Evolutionary conservation across 192 early-diverging fungal species (phyloP), one percentile per base, ranked within the genome.

Genomic region (Dispira parvispora): DNA sequence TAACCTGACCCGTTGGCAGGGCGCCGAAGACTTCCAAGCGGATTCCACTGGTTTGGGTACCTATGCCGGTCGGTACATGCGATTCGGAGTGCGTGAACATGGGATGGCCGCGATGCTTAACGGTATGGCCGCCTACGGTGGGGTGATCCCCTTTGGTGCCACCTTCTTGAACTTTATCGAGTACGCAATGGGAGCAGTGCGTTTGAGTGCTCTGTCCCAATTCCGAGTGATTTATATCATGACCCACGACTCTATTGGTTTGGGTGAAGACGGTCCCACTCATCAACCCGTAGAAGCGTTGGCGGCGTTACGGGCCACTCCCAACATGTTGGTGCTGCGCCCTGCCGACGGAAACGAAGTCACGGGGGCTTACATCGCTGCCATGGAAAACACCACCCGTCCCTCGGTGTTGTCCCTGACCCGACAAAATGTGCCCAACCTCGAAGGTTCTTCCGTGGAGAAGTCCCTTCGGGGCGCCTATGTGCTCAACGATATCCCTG

Each of bases 201-300:
- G 96, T 72, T 78, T 99, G 47, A 79, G 85, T 55, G 91, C 96
- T 9, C 77, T 99, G 55, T 86, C 89, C 60, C 79, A 87, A 42
- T 84, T 89, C 65, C 92, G 88, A 43, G 87, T 97, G 62, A 69
- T 99, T 63, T 97, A 96, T 79, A 85, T 99, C 67, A 93, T 94
- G 88, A 97, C 96, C 61, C 96, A 99, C 82, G 96, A 99, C 77
- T 97, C 94, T 45, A 93, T 99, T 63, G 96, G 93, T 67, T 82
- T 92, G 42, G 96, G 96, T 66, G 96, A 99, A 72, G 96, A 99
- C 76, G 96, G 96, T 8, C 96, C 94, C 38, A 99, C 96, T 55
- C 96, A 99, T 77, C 96, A 99, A 74, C 94, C 96, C 14, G 88
- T 96, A 46, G 96, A 99, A 73, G 96, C 94, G 12, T 68, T 96